These are phyloP conservation scores for Juncus effusus DNA, from an alignment of 176 grass and related monocot species.

Conservation along the genomic window DNA sequence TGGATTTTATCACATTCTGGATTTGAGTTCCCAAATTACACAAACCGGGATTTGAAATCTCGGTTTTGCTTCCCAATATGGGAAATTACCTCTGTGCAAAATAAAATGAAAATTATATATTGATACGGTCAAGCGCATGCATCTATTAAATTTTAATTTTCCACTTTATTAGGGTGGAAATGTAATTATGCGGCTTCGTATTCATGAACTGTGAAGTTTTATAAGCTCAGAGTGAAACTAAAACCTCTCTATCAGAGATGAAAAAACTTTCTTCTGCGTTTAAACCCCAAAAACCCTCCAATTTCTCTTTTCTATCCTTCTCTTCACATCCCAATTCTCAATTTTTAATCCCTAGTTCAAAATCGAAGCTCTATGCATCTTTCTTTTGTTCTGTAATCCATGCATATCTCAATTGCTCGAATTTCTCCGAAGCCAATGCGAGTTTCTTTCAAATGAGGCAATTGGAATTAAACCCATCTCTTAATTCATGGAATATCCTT, in stretches of 20 bases:
- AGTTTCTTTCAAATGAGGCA: constrained; percentile 30
- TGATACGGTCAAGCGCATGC: too few species aligned
- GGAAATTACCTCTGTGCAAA: too few species aligned
- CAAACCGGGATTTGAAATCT: too few species aligned
- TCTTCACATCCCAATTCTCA: neutral
- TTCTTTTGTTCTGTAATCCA: constrained; percentile 39
- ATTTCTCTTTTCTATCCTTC: neutral
- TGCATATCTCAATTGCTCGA: constrained; percentile 30
- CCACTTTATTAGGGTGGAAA: neutral
- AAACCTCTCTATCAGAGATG: neutral
- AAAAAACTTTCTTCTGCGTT: neutral
- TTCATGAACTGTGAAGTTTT: neutral
- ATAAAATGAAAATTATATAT: too few species aligned
- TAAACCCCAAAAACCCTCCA: constrained; percentile 20
- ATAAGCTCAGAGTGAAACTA: neutral
- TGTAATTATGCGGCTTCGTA: neutral
- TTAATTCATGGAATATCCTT: constrained; percentile 34
- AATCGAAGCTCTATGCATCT: constrained; percentile 26
- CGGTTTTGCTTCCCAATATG: too few species aligned
- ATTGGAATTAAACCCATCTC: constrained; percentile 30
- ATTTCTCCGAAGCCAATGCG: constrained; percentile 17
- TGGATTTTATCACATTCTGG: too few species aligned
- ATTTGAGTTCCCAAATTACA: too few species aligned
- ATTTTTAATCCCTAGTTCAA: constrained; percentile 24
- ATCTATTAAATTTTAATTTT: too few species aligned